Evolutionary conservation across 2,329 filamentous ascomycete species (phyloP), one percentile per base, ranked within the genome.

Genomic region (Microdochium bolleyi): DNA sequence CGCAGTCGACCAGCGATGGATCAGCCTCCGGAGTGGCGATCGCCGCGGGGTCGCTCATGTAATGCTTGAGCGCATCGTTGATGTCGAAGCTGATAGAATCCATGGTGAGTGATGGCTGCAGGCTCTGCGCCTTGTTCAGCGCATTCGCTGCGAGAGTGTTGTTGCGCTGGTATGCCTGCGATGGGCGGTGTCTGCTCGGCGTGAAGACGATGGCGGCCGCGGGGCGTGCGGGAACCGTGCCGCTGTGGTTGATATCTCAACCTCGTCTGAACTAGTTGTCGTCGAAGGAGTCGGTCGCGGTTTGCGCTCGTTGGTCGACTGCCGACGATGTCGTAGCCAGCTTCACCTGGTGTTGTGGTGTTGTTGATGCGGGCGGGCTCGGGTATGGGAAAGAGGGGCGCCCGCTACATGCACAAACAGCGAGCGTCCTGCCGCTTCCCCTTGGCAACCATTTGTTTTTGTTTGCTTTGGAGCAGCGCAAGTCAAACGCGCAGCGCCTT

Each of bases 1-100:
- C 94, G 80, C 89, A 95, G 67, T 97, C 92, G 62, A 91, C 79
- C 21, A 99, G 82, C 55, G 87, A 82, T 48, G 84, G 72, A 61
- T 94, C 88, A 53, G 92, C 94, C 68, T 97, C 92, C 46, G 88
- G 85, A 2, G 92, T 96, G 8, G 87, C 77, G 53, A 97, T 88
- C 38, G 83, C 82, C 48, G 84, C 77, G 9, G 94, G 92, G 68
- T 97, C 92, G 72, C 90, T 95, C 81, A 96, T 89, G 73, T 96
- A 99, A 68, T 89, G 83, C 78, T 96, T 96, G 70, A 97, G 87
- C 59, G 91, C 90, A 75, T 96, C 88, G 70, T 96, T 96, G 71
- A 99, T 89, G 70, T 97, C 89, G 74, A 99, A 99, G 65, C 86
- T 81, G 67, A 91, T 81, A 75, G 88, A 88, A 64, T 77, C 87